Percentiles rank a stretch among this genome's conserved stretches.
These are phyloP conservation scores for Crithidia mellificae DNA, from an alignment of 208 protist genomes.

Conservation along the genomic window DNA sequence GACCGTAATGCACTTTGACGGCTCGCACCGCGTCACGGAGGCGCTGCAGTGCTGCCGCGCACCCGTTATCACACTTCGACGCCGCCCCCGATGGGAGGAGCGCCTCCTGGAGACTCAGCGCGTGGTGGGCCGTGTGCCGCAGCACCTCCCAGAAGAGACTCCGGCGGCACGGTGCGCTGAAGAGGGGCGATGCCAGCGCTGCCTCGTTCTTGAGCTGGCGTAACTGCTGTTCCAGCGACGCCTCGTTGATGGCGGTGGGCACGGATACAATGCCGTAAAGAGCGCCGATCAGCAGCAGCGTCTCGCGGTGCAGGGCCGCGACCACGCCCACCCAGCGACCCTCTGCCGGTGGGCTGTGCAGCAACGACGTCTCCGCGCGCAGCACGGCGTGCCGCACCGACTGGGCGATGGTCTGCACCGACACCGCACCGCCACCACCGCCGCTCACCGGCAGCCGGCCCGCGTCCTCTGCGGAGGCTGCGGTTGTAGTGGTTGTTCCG, in stretches of 20 bases:
- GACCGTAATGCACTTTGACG: slow-evolving; percentile 47
- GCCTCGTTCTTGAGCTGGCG: slow-evolving; percentile 37
- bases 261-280: slow-evolving; percentile 65
- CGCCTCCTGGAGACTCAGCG: slow-evolving; percentile 52
- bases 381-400: slow-evolving; percentile 61
- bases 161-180: not conserved
- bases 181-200: slow-evolving; percentile 21
- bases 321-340: slow-evolving; percentile 41
- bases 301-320: slow-evolving; percentile 50
- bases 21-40: slow-evolving; percentile 39
- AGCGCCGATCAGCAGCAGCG: slow-evolving; percentile 50
- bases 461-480: not conserved
- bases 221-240: slow-evolving; percentile 30
- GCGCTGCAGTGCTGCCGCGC: slow-evolving; percentile 28
- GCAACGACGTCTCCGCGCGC: slow-evolving; percentile 52
- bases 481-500: too few species aligned
- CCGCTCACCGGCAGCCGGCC: not conserved
- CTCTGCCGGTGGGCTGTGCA: slow-evolving; percentile 46
- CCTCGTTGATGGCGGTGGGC: slow-evolving; percentile 32
- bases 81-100: slow-evolving; percentile 7
- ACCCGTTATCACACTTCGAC: not conserved
- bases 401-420: slow-evolving; percentile 59
- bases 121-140: slow-evolving; percentile 59
- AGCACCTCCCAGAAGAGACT: slow-evolving; percentile 36
- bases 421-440: slow-evolving; percentile 22